Conservation (phyloP, 2,329 filamentous ascomycete species). For the Amesomyces nigricolor region DNA sequence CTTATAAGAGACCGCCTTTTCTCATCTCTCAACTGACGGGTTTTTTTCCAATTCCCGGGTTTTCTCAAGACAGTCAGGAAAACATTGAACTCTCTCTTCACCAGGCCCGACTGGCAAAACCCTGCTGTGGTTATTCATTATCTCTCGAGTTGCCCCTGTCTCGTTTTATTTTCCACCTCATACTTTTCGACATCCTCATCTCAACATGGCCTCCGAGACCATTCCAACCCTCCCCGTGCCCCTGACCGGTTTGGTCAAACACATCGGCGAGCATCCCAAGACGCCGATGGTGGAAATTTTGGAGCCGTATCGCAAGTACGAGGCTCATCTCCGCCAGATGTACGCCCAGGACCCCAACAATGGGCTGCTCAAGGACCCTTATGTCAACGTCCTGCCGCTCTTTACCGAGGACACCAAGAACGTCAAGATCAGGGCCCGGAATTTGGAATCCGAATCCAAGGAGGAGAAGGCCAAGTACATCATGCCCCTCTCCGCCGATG, state of each 20-base stretch:
- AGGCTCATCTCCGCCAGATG: conserved; percentile 58
- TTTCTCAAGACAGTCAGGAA: not conserved
- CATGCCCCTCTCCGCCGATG: conserved; percentile 58
- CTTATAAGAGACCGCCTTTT: too few relatives aligned
- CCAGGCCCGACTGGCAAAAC: not conserved
- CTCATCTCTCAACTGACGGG: not conserved
- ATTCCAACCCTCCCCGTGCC: conserved; percentile 44
- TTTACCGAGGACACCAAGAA: conserved; percentile 52
- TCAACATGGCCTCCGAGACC: conserved; percentile 33
- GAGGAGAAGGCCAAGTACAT: conserved; percentile 61
- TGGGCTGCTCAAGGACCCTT: conserved; percentile 48
- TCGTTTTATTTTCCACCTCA: not conserved
- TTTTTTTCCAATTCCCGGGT: not conserved
- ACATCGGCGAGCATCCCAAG: conserved; percentile 51
- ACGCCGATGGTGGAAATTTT: conserved; percentile 53
- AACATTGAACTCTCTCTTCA: not conserved
- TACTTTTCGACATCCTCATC: not conserved
- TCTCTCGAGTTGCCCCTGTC: not conserved
- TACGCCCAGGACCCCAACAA: conserved; percentile 64
- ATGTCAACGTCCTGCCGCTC: conserved; percentile 61
- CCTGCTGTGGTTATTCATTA: not conserved
- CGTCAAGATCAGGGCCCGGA: conserved; percentile 58
- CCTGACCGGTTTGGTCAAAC: conserved; percentile 41
- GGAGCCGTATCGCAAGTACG: conserved; percentile 61
- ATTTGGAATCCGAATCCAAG: conserved; percentile 51